Percentiles rank a stretch among this genome's conserved stretches.
These are phyloP conservation scores for Trifolium pratense DNA, from an alignment of 306 rosid species.

Conservation along the genomic window DNA sequence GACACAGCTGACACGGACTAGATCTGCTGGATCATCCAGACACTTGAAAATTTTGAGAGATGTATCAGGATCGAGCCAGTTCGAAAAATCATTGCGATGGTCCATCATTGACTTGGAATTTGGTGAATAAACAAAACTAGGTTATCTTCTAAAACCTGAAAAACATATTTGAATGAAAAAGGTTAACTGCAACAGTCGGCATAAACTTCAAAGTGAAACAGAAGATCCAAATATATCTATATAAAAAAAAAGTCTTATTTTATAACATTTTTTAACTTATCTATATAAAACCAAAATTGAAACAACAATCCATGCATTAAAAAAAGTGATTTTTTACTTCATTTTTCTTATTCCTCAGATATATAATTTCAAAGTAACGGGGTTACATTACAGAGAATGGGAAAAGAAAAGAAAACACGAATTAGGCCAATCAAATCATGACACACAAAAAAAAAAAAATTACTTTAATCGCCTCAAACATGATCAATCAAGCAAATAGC, in stretches of 20 bases:
- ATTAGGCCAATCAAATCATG: constrained; percentile 13
- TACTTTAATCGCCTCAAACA: not conserved
- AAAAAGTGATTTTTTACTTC: not conserved
- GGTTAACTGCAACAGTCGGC: constrained; percentile 23
- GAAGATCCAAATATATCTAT: not conserved
- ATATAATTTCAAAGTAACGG: not conserved
- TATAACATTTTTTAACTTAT: not conserved
- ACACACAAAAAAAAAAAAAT: not conserved
- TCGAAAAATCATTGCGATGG: constrained; percentile 54
- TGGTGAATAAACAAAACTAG: constrained; percentile 33
- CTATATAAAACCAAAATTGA: constrained; percentile 3
- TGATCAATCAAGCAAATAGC: constrained; percentile 11
- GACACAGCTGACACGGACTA: constrained; percentile 59
- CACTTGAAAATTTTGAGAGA: constrained; percentile 53
- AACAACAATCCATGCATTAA: constrained; percentile 1
- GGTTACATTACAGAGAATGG: constrained; percentile 10
- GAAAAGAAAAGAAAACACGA: not conserved
- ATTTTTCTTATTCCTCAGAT: constrained; percentile 4
- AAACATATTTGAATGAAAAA: constrained; percentile 30
- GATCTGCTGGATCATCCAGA: constrained; percentile 74
- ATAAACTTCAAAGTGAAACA: constrained; percentile 31
- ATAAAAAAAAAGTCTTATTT: not conserved
- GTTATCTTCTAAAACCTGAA: constrained; percentile 44
- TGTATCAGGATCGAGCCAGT: constrained; percentile 58
- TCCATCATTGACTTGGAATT: constrained; percentile 48